A percentile compares a stretch with the other conserved stretches of the same genome.
phyloP scores from a whole-genome alignment of 345 rosid species.

The Schrenkiella parvula region DNA sequence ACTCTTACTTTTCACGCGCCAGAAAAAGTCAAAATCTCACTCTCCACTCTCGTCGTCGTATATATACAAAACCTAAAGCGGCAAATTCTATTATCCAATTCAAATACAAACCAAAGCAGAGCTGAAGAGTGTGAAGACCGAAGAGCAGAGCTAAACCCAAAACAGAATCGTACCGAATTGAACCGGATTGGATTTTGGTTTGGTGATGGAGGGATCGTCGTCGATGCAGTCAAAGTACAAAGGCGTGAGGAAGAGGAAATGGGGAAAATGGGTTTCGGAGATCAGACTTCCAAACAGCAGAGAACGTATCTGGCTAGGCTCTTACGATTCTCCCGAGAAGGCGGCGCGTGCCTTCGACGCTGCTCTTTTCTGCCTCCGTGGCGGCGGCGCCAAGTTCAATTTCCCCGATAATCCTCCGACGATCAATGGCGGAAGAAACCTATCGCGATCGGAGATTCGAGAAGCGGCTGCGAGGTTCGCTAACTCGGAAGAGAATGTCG shows the following conservation, averaged over 20 bases:
- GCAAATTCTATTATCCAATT: not conserved
- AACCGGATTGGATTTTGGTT: not conserved
- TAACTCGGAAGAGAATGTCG: constrained; percentile 4
- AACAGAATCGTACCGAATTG: not conserved
- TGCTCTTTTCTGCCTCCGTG: constrained; percentile 69
- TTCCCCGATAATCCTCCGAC: constrained; percentile 66
- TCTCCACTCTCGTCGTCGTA: not conserved
- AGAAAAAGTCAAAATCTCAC: constrained; percentile 25
- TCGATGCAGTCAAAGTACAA: constrained; percentile 46
- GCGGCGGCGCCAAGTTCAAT: constrained; percentile 53
- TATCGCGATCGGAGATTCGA: constrained; percentile 51
- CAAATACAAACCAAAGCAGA: not conserved
- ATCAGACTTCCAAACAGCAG: constrained; percentile 79
- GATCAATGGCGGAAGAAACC: constrained; percentile 42
- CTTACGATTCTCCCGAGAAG: constrained; percentile 60
- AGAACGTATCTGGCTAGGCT: constrained; percentile 86
- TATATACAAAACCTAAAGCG: constrained; percentile 17
- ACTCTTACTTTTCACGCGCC: constrained; percentile 16
- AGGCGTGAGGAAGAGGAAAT: constrained; percentile 81
- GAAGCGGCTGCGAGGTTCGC: constrained; percentile 62
- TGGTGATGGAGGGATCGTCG: constrained; percentile 4
- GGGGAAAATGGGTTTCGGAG: constrained; percentile 95
- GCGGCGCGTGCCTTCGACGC: constrained; percentile 90
- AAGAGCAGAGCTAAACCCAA: not conserved
- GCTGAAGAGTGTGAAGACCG: not conserved